These are phyloP conservation scores for Borealophlyctis nickersoniae DNA, from an alignment of 192 early-diverging fungal species.

Conservation along the genomic window DNA sequence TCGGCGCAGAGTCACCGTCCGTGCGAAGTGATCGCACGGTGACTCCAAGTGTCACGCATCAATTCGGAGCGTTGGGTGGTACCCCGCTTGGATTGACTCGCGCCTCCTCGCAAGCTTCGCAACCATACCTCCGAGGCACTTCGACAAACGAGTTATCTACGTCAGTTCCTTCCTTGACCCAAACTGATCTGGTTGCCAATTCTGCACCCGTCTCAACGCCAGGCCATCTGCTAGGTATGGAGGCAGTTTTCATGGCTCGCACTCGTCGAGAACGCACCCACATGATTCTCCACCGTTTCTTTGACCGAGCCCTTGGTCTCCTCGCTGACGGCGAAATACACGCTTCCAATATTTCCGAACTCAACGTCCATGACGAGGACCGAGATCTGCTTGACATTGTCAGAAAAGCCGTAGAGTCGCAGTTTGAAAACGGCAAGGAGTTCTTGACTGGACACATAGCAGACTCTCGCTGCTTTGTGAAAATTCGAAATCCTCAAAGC, in stretches of 20 bases:
- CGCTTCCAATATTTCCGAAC: background rate
- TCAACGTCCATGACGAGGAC: no score
- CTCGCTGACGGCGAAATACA: slow-evolving; percentile 39
- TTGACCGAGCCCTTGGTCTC: slow-evolving; percentile 24
- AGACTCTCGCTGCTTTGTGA: slow-evolving; percentile 38
- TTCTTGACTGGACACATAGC: slow-evolving; percentile 4
- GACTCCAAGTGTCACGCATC: no score
- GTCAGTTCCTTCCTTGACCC: no score
- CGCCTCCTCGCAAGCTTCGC: no score
- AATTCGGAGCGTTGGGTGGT: no score
- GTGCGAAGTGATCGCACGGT: no score
- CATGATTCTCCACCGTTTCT: slow-evolving; percentile 26
- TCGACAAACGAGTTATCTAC: no score
- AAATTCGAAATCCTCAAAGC: slow-evolving; percentile 27
- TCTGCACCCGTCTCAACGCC: slow-evolving; percentile 9
- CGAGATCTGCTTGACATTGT: slow-evolving; percentile 30
- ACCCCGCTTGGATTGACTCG: no score
- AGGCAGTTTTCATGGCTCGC: slow-evolving; percentile 11
- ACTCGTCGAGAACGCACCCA: slow-evolving; percentile 14
- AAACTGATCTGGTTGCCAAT: background rate
- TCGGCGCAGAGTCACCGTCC: no score
- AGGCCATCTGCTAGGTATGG: slow-evolving; percentile 21
- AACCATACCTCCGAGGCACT: no score
- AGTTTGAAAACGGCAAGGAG: background rate
- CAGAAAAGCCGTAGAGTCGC: slow-evolving; percentile 3